These are phyloP conservation scores for Boeremia exigua DNA, from an alignment of 2,329 filamentous ascomycete species.

Conservation along the genomic window DNA sequence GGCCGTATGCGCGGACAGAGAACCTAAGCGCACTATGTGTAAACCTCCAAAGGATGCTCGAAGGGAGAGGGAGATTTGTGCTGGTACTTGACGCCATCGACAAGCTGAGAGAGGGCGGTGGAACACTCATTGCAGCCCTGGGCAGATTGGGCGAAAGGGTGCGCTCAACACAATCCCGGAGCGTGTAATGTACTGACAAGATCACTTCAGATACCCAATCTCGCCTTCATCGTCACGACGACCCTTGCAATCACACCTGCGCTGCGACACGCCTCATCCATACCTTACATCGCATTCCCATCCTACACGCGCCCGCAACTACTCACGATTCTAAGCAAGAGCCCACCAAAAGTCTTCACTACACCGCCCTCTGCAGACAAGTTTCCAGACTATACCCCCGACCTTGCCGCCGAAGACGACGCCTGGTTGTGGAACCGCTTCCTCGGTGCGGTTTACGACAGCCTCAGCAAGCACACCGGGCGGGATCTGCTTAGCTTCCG, in stretches of 20 bases:
- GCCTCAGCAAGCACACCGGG: constrained; percentile 78
- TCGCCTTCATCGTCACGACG: constrained; percentile 79
- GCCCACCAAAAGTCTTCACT: constrained; percentile 56
- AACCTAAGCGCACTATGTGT: constrained; percentile 78
- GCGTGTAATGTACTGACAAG: constrained; percentile 3
- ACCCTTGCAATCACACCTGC: constrained; percentile 70
- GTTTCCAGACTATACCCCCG: constrained; percentile 53
- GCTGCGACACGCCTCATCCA: constrained; percentile 71
- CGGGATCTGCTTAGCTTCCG: constrained; percentile 78
- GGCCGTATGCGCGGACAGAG: constrained; percentile 72
- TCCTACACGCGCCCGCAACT: constrained; percentile 83
- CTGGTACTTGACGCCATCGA: constrained; percentile 90
- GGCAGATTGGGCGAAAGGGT: constrained; percentile 82
- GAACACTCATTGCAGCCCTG: constrained; percentile 80
- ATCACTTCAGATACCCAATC: constrained; percentile 70
- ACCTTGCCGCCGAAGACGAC: constrained; percentile 63
- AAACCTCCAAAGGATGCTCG: constrained; percentile 70
- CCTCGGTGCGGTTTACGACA: constrained; percentile 83
- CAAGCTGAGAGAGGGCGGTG: constrained; percentile 77
- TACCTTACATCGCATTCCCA: constrained; percentile 81
- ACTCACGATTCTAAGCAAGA: constrained; percentile 71
- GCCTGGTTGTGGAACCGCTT: constrained; percentile 80
- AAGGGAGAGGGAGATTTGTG: constrained; percentile 68
- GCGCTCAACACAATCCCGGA: constrained; percentile 39
- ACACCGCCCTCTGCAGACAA: constrained; percentile 48